These are phyloP conservation scores for Didymella arachidicola DNA, from an alignment of 2,329 filamentous ascomycete genomes.

Conservation along the genomic window DNA sequence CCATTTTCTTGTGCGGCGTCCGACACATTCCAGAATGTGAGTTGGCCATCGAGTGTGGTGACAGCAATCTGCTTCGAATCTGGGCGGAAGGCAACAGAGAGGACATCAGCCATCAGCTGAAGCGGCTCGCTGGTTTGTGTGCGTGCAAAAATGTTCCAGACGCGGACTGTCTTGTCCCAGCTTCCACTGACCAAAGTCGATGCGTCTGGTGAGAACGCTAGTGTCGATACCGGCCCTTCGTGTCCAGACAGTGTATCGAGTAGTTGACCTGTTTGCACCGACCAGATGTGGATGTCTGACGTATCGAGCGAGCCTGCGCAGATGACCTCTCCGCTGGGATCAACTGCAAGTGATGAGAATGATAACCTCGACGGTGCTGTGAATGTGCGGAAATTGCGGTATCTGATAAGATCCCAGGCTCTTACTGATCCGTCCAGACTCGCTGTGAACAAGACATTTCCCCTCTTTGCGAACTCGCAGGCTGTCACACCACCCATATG, in stretches of 20 bases:
- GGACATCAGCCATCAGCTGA: constrained; percentile 88
- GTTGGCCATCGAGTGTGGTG: constrained; percentile 89
- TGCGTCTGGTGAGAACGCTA: constrained; percentile 89
- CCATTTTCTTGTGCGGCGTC: constrained; percentile 87
- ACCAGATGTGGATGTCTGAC: constrained; percentile 98
- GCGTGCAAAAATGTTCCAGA: constrained; percentile 94
- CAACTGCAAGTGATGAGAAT: constrained; percentile 94
- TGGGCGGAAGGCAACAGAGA: constrained; percentile 85
- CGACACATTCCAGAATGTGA: constrained; percentile 93
- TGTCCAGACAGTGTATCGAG: constrained; percentile 91
- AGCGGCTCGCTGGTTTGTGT: constrained; percentile 95
- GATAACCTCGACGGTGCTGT: constrained; percentile 90
- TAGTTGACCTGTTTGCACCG: constrained; percentile 94
- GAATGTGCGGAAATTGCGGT: constrained; percentile 96
- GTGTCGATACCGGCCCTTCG: constrained; percentile 87
- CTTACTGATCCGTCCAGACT: constrained; percentile 93
- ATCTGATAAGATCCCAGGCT: constrained; percentile 95
- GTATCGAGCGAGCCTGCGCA: constrained; percentile 95
- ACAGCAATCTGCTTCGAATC: constrained; percentile 92
- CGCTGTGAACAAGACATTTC: constrained; percentile 93
- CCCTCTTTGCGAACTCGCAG: constrained; percentile 93
- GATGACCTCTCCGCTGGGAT: constrained; percentile 94
- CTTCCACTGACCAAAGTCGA: constrained; percentile 86
- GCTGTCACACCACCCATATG: constrained; percentile 93
- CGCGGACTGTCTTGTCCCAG: constrained; percentile 93